Evolutionary conservation across 306 rosid species (phyloP), one percentile per base, ranked within the genome.

Genomic region (Macrotyloma uniflorum): DNA sequence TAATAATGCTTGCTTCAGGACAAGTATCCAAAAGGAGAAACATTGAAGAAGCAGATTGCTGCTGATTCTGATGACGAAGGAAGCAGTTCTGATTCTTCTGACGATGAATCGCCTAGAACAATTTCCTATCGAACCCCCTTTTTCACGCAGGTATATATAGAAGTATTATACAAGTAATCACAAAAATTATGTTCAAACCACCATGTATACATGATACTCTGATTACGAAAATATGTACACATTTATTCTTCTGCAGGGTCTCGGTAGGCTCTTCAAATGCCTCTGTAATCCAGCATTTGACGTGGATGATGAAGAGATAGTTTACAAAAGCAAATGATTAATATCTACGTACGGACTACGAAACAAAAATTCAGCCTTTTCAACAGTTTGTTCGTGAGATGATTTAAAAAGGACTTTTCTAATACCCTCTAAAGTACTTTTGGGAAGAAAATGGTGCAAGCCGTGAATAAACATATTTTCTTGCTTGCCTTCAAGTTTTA

Each of bases 211-310:
- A 50, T 45, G 77, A 57, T 19, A 47, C 50, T 40, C 54, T 32
- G 64, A 38, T 36, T 35, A 65, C 23, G 9, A 38, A 33, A 5
- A 68, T 59, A 38, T 35, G 47, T 24, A 66, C 47, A 69, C 14
- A 63, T 79, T 74, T 74, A 4, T 53, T 77, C 45, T 58, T 64
- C 36, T 50, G 75, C 93, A 92, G 99, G 96, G 99, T 28, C 53
- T 95, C 3, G 98, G 97, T 19, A 93, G 94, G 77, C 93, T 95
- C 68, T 95, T 95, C 89, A 91, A 93, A 85, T 95, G 99, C 89
- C 98, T 95, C 20, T 95, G 99, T 42, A 93, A 88, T 90, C 99
- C 99, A 70, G 98, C 99, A 75, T 95, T 89, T 79, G 98, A 91
- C 79, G 98, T 89, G 73, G 99, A 93, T 23, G 99, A 95, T 13